Percentiles rank a stretch among this genome's conserved stretches.
Conservation (phyloP, 345 rosid genomes). For the Pistacia integerrima region DNA sequence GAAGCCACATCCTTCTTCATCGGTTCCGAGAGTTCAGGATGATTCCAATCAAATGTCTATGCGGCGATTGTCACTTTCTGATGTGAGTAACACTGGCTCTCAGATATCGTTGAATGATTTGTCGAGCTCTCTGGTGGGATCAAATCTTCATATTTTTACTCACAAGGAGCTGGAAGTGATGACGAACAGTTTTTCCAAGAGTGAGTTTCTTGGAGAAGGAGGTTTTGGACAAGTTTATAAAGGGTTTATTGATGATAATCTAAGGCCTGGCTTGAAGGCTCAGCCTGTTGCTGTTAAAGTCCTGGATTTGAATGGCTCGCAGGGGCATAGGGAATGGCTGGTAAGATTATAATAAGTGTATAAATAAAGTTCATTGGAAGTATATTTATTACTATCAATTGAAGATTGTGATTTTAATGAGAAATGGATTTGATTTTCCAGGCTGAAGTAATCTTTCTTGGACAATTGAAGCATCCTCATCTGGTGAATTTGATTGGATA, state of each 20-base stretch:
- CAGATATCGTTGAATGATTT: slow-evolving; percentile 36
- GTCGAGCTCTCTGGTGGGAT: slow-evolving; percentile 39
- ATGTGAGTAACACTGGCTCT: slow-evolving; percentile 45
- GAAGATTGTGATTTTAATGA: neutral
- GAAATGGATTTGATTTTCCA: slow-evolving; percentile 21
- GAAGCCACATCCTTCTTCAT: neutral
- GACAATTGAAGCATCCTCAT: slow-evolving; percentile 68
- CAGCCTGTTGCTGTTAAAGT: slow-evolving; percentile 66
- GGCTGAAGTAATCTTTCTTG: slow-evolving; percentile 81
- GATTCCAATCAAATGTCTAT: slow-evolving; percentile 22
- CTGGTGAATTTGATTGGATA: slow-evolving; percentile 70
- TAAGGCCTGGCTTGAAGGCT: slow-evolving; percentile 51
- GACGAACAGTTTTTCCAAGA: slow-evolving; percentile 42
- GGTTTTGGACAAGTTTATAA: slow-evolving; percentile 70
- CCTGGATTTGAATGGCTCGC: slow-evolving; percentile 57
- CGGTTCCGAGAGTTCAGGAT: neutral
- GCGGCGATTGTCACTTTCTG: slow-evolving; percentile 51
- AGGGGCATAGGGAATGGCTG: slow-evolving; percentile 78
- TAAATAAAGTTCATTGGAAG: neutral
- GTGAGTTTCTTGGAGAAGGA: slow-evolving; percentile 57
- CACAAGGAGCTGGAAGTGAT: slow-evolving; percentile 43
- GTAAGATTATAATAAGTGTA: slow-evolving; percentile 27
- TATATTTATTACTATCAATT: neutral
- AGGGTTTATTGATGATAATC: slow-evolving; percentile 49
- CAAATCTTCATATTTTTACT: slow-evolving; percentile 54